Evolutionary conservation across 805 yeast species (phyloP).

Genomic region (Candida manassasensis): DNA sequence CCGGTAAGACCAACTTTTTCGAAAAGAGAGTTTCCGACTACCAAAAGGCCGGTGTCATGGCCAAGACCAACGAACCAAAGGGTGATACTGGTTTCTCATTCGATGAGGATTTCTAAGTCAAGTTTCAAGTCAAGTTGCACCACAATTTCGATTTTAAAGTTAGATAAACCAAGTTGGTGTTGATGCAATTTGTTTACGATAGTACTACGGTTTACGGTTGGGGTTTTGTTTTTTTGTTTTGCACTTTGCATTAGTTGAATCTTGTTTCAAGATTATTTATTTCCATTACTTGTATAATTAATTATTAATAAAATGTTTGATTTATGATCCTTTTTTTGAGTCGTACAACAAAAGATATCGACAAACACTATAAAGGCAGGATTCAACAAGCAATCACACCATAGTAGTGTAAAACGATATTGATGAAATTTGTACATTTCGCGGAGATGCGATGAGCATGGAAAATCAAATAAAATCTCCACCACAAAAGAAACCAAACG

Average conservation of each 20-base stretch:
- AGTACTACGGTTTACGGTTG: background rate
- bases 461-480: conserved; percentile 2
- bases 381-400: too few species aligned
- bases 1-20: conserved; percentile 98
- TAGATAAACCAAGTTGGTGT: too few species aligned
- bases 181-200: too few species aligned
- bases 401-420: too few species aligned
- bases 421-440: too few species aligned
- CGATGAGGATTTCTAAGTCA: conserved; percentile 82
- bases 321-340: too few species aligned
- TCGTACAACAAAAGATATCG: too few species aligned
- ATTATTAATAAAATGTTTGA: background rate
- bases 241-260: conserved; percentile 1
- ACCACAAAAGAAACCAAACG: background rate
- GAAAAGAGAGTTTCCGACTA: conserved; percentile 98
- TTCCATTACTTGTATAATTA: conserved; percentile 1
- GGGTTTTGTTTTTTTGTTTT: background rate
- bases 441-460: conserved; percentile 4
- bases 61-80: conserved; percentile 51
- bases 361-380: too few species aligned
- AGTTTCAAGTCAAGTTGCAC: background rate
- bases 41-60: conserved; percentile 99
- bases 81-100: conserved; percentile 63
- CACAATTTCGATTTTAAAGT: background rate
- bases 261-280: background rate